Base-by-base conservation (phyloP, 106 monocot genomes). In the Triglochin maritima region DNA sequence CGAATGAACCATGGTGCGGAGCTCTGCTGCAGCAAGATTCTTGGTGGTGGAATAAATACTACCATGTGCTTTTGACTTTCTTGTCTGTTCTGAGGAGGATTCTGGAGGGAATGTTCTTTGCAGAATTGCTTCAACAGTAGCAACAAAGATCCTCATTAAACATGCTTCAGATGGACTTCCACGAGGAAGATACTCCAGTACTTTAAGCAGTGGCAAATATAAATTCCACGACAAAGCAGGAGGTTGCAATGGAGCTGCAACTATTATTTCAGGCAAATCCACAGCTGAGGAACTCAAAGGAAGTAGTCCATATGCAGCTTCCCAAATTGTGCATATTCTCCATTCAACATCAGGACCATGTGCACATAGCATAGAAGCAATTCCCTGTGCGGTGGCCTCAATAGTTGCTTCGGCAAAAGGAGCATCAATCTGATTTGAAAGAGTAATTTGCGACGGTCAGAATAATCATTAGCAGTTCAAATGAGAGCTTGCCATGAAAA, bases 111-210 rank as follows among this genome's bases (percentile, higher is more conserved):
- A 98, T 29, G 92, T 92, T 68, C 96, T 79, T 62, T 72, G 62
- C 2, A 92, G 76, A 66, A 92, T 89, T 47, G 96, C 88, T 82
- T 98, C 96, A 12, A 98, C 92, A 43, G 87, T 88, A 6, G 96
- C 88, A 57, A 98, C 92, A 75, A 98, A 98, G 14, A 98, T 98
- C 62, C 96, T 88, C 83, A 98, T 89, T 10, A 98, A 86, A 68
- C 88, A 98, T 49, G 96, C 96, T 81, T 98, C 96, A 52, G 91
- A 91, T 56, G 96, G 88, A 78, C 96, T 98, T 74, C 91, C 96
- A n/a, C 81, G 76, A 46, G 96, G 96, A 17, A 98, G 78, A 76
- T 92, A 87, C 56, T 98, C 96, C 49, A 98, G 76, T 4, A 98
- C 92, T 79, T 88, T 98, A 48, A 92, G 79, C 66, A 98, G 67